Base-by-base conservation (phyloP, 768 basidiomycete genomes). In the Neoboletus brunneissimus region DNA sequence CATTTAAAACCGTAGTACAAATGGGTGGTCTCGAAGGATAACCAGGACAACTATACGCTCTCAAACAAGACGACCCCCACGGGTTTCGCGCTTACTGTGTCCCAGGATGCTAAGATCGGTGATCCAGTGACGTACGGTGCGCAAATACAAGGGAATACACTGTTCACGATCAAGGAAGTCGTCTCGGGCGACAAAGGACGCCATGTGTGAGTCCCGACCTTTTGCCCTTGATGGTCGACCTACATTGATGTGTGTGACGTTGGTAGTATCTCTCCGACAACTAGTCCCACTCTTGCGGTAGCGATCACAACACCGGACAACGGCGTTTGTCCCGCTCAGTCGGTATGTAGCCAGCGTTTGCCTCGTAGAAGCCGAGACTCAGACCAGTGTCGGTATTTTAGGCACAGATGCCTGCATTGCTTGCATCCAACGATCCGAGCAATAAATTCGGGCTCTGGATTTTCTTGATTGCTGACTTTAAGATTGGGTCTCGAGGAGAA, bases 201-300 rank as follows among this genome's bases (percentile, higher is more conserved):
- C 20, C 56, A 53, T 11, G 15, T 44, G 60, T 60, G 23, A 31
- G 55, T 18, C 15, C 1, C 3, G 31, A 15, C 15, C 15, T 35
- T 25, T 42, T 40, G 18, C 5, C 15, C 8, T 25, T 11, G 37
- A 29, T 1, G 8, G 41, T 15, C 4, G 11, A 43, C 34, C 10
- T n/a, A 9, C 18, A 15, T 34, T 41, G 16, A 37, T 41, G 16
- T 20, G 35, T 15, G 29, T 12, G 7, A 32, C 10, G 20, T 12
- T 31, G 3, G 29, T 25, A 60, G 58, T 32, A 60, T 61, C 41
- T 48, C 60, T 43, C 60, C 60, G 15, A 25, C 22, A 25, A 7
- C 38, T 11, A 46, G 20, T 20, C 3, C 60, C 23, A 42, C 20
- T 9, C 38, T 61, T 32, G 59, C 44, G 23, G 32, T 57, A 10